Evolutionary conservation across 257 asterid genomes (phyloP), one percentile per base, ranked within the genome.

Genomic region (Solanum chilense): DNA sequence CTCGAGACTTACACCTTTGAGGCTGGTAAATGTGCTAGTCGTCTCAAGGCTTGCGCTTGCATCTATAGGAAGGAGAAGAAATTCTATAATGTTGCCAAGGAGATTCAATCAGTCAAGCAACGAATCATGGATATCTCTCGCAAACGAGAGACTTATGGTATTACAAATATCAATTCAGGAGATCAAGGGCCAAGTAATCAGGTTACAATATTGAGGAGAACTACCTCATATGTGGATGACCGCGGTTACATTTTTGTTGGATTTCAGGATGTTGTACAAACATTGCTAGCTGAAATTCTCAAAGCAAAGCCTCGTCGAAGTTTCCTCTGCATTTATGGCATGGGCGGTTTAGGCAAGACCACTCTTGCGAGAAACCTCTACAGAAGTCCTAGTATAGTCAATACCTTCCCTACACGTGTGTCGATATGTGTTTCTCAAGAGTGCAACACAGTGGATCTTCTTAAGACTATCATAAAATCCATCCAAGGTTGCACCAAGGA

Each of bases 311-410:
- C 82, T 58, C 41, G 39, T 2, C 88, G 44, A 20, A 75, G 35
- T 0, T 86, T 44, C 9, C 18, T 86, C 70, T 86, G 69, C 18
- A 80, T 86, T 77, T 64, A 39, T 44, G 88, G 88, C 3, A 86
- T 41, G 88, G 88, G 80, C 1, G 88, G 88, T 1, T 77, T 60
- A 25, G 88, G 85, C 69, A 86, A 75, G 70, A 86, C 84, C 2
- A 86, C 84, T 10, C 74, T 86, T 37, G 88, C 70, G 5, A 86
- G 37, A 37, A 86, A 86, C 37, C 69, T 75, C 44, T 86, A 86
- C 37, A 39, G 4, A 5, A 45, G 25, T 49, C 39, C 12, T 7
- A 7, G 6, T 4, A 12, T 86, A 18, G 18, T 23, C 47, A 39
- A 20, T 39, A 18, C 16, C 31, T 86, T 86, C 58, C 37, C 2